Evolutionary conservation across 495 filamentous ascomycete species (phyloP).

Genomic region (Cetradonia linearis): DNA sequence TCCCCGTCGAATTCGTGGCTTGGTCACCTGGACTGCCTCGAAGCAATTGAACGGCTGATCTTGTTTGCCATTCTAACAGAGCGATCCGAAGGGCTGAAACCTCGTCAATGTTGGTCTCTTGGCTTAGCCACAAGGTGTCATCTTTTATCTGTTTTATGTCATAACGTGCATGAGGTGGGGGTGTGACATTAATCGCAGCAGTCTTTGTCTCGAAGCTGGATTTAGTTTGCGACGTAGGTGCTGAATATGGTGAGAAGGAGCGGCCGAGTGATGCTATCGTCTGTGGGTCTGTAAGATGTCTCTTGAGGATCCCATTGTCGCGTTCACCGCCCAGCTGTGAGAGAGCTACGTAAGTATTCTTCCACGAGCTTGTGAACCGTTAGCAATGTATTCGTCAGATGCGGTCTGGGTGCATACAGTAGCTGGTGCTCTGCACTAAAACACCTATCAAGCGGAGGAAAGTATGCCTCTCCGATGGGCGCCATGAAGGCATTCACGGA

Average conservation of each 20-base stretch:
- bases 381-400: constrained; percentile 23
- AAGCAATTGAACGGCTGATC: constrained; percentile 54
- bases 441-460: constrained; percentile 55
- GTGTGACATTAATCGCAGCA: constrained; percentile 77
- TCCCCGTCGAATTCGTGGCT: constrained; percentile 53
- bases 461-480: constrained; percentile 48
- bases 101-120: constrained; percentile 66
- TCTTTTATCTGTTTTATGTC: constrained; percentile 74
- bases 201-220: constrained; percentile 76
- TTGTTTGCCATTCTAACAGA: constrained; percentile 72
- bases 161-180: constrained; percentile 54
- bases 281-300: constrained; percentile 37
- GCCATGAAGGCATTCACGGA: constrained; percentile 48
- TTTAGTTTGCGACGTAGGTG: constrained; percentile 50
- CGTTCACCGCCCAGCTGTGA: constrained; percentile 41
- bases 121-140: constrained; percentile 77
- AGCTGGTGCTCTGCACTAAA: constrained; percentile 48
- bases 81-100: constrained; percentile 70
- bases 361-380: constrained; percentile 57
- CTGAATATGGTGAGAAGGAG: constrained; percentile 52
- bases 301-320: constrained; percentile 25
- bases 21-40: constrained; percentile 59
- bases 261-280: constrained; percentile 55
- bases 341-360: constrained; percentile 54
- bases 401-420: constrained; percentile 35